Evolutionary conservation across 768 basidiomycete genomes (phyloP), one percentile per base, ranked within the genome.

Genomic region (Podaxis rugospora): DNA sequence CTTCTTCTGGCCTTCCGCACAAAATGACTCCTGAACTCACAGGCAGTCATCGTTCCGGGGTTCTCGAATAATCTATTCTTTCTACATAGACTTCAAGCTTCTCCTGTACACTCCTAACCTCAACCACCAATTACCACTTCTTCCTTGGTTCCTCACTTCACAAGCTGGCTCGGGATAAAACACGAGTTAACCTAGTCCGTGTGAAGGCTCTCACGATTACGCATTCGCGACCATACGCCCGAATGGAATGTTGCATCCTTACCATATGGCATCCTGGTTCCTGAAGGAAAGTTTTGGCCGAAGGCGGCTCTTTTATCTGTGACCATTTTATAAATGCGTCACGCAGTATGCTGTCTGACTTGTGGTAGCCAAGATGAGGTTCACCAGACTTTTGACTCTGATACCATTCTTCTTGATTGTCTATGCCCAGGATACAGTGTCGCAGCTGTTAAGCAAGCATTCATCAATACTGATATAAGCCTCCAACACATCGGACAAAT

Each of bases 361-460:
- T 27, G 13, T 14, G 21, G 39, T 36, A 18, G 3, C 35, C 9
- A 59, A 40, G 25, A 59, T 59, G 57, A 59, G 39, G 6, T 36
- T 51, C 35, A 28, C 49, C 37, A 51, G 50, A 6, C 36, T 51
- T 18, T 16, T 40, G 1, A 51, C 23, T n/a, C 18, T 59, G 25
- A 9, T 39, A 4, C 36, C 49, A 10, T 16, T 59, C 5, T 51
- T 28, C 9, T 25, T 27, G 57, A 21, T 2, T 5, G 47, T 39
- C 63, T 36, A 57, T 47, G 64, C 66, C n/a, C 72, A 71, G 53
- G 70, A 71, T 52, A 66, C 10, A 67, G 59, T 49, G 47, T 70
- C 18, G 47, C 49, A 16, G 61, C 28, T 14, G 71, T 73, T n/a
- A 66, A 65, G 50, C 40, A 57, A 21, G 67, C 69, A 9, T 73